phyloP scores from a whole-genome alignment of 495 filamentous ascomycete genomes.

The Penicillium argentinense region DNA sequence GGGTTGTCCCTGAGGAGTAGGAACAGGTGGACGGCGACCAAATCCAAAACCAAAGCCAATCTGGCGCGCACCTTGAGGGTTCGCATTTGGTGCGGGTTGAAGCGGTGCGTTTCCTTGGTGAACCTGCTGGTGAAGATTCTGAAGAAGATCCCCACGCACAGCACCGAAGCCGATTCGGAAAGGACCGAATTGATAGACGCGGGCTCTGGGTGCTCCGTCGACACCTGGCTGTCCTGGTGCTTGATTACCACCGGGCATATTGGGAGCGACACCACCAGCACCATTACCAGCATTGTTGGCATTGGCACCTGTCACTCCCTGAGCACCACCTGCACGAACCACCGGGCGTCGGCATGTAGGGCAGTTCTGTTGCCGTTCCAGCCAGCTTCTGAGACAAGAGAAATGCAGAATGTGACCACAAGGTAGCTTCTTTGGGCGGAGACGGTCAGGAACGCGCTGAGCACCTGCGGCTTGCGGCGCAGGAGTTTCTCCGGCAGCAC shows the following conservation, averaged over 20 bases:
- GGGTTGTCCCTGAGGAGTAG: slow-evolving; percentile 13
- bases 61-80: slow-evolving; percentile 35
- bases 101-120: slow-evolving; percentile 40
- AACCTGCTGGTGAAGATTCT: slow-evolving; percentile 52
- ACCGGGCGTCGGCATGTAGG: slow-evolving; percentile 91
- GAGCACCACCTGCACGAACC: slow-evolving; percentile 30
- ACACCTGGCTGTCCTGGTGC: slow-evolving; percentile 29
- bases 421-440: slow-evolving; percentile 90
- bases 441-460: slow-evolving; percentile 64
- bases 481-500: slow-evolving; percentile 35
- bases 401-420: slow-evolving; percentile 96
- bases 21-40: slow-evolving; percentile 34
- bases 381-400: slow-evolving; percentile 90
- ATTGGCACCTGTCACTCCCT: slow-evolving; percentile 23
- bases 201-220: slow-evolving; percentile 40
- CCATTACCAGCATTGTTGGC: slow-evolving; percentile 30
- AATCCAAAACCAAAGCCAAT: slow-evolving; percentile 48
- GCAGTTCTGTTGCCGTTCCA: slow-evolving; percentile 97
- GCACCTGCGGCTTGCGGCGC: slow-evolving; percentile 9
- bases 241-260: slow-evolving; percentile 26
- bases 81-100: slow-evolving; percentile 33
- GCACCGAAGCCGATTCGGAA: slow-evolving; percentile 60
- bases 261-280: slow-evolving; percentile 26
- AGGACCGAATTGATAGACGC: slow-evolving; percentile 56
- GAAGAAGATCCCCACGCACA: slow-evolving; percentile 52